These are phyloP conservation scores for Sarocladiaceae sp. DNA, from an alignment of 2,329 filamentous ascomycete genomes.

Conservation along the genomic window DNA sequence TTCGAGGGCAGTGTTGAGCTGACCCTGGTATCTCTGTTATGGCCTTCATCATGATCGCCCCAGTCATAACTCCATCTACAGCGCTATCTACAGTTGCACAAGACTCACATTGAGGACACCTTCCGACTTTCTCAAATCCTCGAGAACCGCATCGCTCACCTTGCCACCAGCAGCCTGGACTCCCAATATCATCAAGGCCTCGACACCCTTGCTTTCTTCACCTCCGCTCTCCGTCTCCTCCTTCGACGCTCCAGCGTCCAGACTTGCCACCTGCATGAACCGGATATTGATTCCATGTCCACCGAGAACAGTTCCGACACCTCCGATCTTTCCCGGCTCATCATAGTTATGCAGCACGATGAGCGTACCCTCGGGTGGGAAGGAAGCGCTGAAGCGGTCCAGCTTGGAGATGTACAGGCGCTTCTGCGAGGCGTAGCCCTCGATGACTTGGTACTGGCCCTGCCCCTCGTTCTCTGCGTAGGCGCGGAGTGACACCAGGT, in stretches of 20 bases:
- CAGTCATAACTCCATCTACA: no score
- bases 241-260: slow-evolving; percentile 30
- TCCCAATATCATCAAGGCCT: slow-evolving; percentile 77
- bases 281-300: slow-evolving; percentile 68
- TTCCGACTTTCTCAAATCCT: slow-evolving; percentile 40
- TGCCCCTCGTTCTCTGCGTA: slow-evolving; percentile 24
- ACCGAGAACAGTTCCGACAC: slow-evolving; percentile 66
- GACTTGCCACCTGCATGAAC: slow-evolving; percentile 67
- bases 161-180: slow-evolving; percentile 40
- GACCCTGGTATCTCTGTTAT: no score
- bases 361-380: slow-evolving; percentile 65
- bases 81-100: slow-evolving; percentile 32
- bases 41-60: no score
- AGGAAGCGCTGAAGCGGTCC: slow-evolving; percentile 66
- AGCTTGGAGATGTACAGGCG: slow-evolving; percentile 64
- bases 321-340: slow-evolving; percentile 74
- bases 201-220: slow-evolving; percentile 37
- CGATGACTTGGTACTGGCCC: slow-evolving; percentile 38
- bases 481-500: slow-evolving; percentile 63
- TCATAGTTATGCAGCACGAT: slow-evolving; percentile 80
- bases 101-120: slow-evolving; percentile 52
- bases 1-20: no score
- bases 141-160: slow-evolving; percentile 50
- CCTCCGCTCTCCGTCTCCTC: slow-evolving; percentile 15
- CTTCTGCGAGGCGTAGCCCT: slow-evolving; percentile 61